A percentile compares a stretch with the other conserved stretches of the same genome.
These are phyloP conservation scores for Penicillium sp. DNA, from an alignment of 2,329 filamentous ascomycete species.

Conservation along the genomic window DNA sequence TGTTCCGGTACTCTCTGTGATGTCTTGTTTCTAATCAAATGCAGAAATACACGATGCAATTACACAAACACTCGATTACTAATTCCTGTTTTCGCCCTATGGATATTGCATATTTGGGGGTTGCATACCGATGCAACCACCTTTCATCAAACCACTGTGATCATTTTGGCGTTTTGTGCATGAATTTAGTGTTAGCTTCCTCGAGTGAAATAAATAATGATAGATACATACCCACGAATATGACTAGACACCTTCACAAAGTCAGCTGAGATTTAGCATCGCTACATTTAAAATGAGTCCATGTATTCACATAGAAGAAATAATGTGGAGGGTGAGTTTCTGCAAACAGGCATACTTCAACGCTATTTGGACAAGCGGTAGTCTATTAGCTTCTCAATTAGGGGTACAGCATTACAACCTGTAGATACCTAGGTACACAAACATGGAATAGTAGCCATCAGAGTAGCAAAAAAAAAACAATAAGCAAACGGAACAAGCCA, in stretches of 20 bases:
- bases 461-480: too few relatives aligned
- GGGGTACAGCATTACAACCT: too few relatives aligned
- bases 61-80: conserved; percentile 64
- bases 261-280: too few relatives aligned
- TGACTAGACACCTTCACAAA: neutral
- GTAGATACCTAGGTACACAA: too few relatives aligned
- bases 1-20: neutral
- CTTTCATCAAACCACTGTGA: neutral
- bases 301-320: neutral
- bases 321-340: neutral
- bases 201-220: neutral
- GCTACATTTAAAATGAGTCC: neutral
- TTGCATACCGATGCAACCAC: neutral
- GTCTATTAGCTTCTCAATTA: too few relatives aligned
- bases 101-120: neutral
- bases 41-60: conserved; percentile 70
- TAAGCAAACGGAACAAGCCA: too few relatives aligned
- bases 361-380: too few relatives aligned
- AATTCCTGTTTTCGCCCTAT: conserved; percentile 17
- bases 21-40: neutral
- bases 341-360: neutral
- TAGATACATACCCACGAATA: neutral
- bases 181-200: neutral
- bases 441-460: too few relatives aligned
- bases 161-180: neutral